Conservation (phyloP, 495 filamentous ascomycete species). For the Sphaerosporella brunnea region DNA sequence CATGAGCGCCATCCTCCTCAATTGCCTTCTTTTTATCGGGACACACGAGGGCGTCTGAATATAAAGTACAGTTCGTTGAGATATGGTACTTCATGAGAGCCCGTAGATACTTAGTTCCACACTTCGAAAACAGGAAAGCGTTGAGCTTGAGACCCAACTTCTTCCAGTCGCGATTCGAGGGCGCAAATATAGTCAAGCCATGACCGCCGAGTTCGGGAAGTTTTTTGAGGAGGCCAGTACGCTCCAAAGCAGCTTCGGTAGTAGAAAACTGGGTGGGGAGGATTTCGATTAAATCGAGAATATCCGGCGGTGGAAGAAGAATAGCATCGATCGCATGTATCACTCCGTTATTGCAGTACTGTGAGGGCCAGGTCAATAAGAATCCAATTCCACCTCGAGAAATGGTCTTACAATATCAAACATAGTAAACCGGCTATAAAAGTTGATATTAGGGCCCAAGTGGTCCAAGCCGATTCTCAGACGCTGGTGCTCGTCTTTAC, state of each 20-base stretch:
- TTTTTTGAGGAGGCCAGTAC: slow-evolving; percentile 44
- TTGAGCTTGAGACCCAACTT: slow-evolving; percentile 51
- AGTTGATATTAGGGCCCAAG: slow-evolving; percentile 52
- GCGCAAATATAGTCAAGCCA: slow-evolving; percentile 58
- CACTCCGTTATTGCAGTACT: slow-evolving; percentile 54
- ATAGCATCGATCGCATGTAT: slow-evolving; percentile 58
- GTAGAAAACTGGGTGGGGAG: slow-evolving; percentile 62
- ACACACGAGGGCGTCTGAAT: slow-evolving; percentile 54
- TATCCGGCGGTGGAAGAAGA: slow-evolving; percentile 52
- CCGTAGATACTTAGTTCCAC: slow-evolving; percentile 50
- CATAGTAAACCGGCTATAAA: slow-evolving; percentile 45
- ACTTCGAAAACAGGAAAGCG: slow-evolving; percentile 58
- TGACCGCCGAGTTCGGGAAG: slow-evolving; percentile 19
- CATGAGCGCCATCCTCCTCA: too few relatives aligned
- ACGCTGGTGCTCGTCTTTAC: slow-evolving; percentile 44
- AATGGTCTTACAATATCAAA: slow-evolving; percentile 41
- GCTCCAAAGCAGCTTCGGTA: slow-evolving; percentile 48
- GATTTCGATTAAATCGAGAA: slow-evolving; percentile 41
- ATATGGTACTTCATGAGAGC: slow-evolving; percentile 64
- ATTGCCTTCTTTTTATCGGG: background rate
- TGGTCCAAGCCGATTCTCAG: slow-evolving; percentile 41
- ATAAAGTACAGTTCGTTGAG: slow-evolving; percentile 55
- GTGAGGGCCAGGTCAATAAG: too few relatives aligned
- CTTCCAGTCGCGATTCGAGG: slow-evolving; percentile 56
- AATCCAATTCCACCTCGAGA: slow-evolving; percentile 1